Percentiles rank a stretch among this genome's conserved stretches.
phyloP scores from a whole-genome alignment of 768 basidiomycete genomes.

The Glaciozyma antarctica region DNA sequence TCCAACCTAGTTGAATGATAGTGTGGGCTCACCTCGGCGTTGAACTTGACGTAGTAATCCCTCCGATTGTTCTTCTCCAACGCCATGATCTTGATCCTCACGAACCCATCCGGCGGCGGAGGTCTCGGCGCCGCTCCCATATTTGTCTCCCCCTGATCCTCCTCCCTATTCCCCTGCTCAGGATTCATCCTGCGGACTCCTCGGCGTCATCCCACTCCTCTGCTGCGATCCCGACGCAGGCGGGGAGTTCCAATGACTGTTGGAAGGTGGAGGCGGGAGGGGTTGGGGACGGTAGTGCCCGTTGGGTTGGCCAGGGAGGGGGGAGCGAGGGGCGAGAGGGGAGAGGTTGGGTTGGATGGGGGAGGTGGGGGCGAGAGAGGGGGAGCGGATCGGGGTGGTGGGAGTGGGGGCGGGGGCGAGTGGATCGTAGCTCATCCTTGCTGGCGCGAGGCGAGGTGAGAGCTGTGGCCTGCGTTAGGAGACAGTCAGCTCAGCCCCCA shows the following conservation, averaged over 20 bases:
- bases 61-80: constrained; percentile 89
- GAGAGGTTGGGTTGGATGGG: background rate
- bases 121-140: background rate
- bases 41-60: constrained; percentile 86
- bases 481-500: too few relatives aligned
- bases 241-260: background rate
- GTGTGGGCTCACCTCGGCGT: constrained; percentile 76
- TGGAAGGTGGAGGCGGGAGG: background rate
- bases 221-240: background rate
- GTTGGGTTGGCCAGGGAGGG: background rate
- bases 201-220: background rate
- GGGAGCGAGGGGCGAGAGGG: constrained; percentile 3
- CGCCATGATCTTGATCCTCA: constrained; percentile 79
- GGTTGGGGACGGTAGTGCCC: constrained; percentile 1
- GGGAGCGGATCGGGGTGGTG: background rate
- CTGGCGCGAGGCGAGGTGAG: too few relatives aligned
- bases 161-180: background rate
- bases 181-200: background rate
- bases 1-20: too few relatives aligned
- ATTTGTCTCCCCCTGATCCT: background rate
- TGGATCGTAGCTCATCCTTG: background rate
- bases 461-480: too few relatives aligned
- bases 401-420: background rate
- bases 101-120: constrained; percentile 53
- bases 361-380: background rate